These are phyloP conservation scores for Podospora anserina DNA, from an alignment of 495 filamentous ascomycete species.

Conservation along the genomic window DNA sequence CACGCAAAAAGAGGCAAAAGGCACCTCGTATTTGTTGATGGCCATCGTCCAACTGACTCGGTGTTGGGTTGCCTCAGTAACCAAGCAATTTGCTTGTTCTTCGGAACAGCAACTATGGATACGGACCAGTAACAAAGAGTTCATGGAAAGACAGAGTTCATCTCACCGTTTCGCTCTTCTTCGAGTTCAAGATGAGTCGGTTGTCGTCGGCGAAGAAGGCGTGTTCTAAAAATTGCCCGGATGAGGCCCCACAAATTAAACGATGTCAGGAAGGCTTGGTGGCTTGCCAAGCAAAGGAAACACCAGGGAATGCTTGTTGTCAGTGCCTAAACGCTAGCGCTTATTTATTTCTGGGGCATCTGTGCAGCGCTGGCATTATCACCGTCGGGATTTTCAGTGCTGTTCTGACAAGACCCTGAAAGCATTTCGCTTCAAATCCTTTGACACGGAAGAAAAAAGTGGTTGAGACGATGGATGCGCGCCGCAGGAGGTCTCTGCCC, in stretches of 20 bases:
- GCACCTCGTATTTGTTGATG: no score
- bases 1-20: no score
- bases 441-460: neutral
- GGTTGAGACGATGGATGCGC: neutral
- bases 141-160: neutral
- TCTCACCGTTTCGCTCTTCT: neutral
- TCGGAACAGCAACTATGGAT: no score
- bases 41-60: no score
- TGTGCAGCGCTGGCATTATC: neutral
- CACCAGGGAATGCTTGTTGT: neutral
- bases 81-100: no score
- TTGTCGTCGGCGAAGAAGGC: neutral
- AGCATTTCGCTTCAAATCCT: neutral
- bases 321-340: constrained; percentile 4
- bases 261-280: neutral
- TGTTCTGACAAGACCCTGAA: neutral
- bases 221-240: neutral
- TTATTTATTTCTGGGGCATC: neutral
- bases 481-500: neutral
- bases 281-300: neutral
- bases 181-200: no score
- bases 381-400: constrained; percentile 1
- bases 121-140: neutral
- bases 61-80: no score
- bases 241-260: neutral